Evolutionary conservation across 2,329 filamentous ascomycete species (phyloP).

Genomic region (Cordyceps javanica): DNA sequence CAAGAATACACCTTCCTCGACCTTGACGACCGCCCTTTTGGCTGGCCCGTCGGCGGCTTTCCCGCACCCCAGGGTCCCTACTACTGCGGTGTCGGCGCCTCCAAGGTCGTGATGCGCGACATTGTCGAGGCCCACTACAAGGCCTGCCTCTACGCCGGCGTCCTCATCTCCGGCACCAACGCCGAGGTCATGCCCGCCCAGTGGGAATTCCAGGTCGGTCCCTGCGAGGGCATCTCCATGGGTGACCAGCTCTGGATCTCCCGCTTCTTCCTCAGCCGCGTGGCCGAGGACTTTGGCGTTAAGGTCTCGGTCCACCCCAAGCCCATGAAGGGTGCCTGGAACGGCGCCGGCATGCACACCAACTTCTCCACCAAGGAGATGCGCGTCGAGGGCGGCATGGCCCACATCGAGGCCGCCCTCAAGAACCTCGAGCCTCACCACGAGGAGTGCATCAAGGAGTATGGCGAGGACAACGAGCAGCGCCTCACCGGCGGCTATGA

Average conservation of each 20-base stretch:
- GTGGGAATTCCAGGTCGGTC: conserved; percentile 97
- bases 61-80: conserved; percentile 60
- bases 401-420: conserved; percentile 81
- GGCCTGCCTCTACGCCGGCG: conserved; percentile 72
- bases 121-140: conserved; percentile 70
- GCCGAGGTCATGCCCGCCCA: conserved; percentile 97
- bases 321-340: conserved; percentile 89
- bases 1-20: conserved; percentile 87
- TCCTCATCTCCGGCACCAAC: conserved; percentile 97
- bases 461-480: conserved; percentile 91
- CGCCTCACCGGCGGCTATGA: conserved; percentile 92
- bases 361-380: conserved; percentile 91
- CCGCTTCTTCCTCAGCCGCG: conserved; percentile 78
- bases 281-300: conserved; percentile 93
- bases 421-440: conserved; percentile 77
- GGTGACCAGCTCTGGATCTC: conserved; percentile 92
- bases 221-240: conserved; percentile 81
- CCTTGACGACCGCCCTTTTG: conserved; percentile 78
- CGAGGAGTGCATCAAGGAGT: conserved; percentile 82
- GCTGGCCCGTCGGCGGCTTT: conserved; percentile 65
- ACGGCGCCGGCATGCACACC: conserved; percentile 87
- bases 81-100: conserved; percentile 87
- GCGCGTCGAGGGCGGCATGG: conserved; percentile 89
- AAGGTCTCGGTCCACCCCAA: conserved; percentile 95
- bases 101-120: conserved; percentile 96